These are phyloP conservation scores for Cubamyces lactineus DNA, from an alignment of 768 basidiomycete genomes.

Conservation along the genomic window DNA sequence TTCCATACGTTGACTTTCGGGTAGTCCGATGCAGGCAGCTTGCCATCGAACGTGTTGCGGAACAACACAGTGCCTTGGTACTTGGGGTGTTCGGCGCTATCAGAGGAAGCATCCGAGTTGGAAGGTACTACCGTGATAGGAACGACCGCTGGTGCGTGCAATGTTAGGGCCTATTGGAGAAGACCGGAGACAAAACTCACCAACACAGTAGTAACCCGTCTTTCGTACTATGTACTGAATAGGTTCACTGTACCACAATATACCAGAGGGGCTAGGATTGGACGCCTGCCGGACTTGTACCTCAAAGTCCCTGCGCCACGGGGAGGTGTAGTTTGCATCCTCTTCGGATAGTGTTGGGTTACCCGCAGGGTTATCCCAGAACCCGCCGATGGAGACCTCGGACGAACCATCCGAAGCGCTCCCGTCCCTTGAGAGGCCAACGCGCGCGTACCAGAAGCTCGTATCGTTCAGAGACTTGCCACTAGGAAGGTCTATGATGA, in stretches of 20 bases:
- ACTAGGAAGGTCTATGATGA: constrained; percentile 79
- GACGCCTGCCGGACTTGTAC: constrained; percentile 31
- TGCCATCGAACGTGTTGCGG: constrained; percentile 85
- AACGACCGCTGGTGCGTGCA: constrained; percentile 62
- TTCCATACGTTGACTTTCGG: constrained; percentile 90
- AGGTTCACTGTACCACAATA: constrained; percentile 63
- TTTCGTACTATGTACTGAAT: constrained; percentile 83
- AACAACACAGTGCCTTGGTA: constrained; percentile 85
- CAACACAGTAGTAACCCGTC: constrained; percentile 96
- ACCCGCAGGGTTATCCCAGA: constrained; percentile 65
- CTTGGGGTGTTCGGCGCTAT: constrained; percentile 68
- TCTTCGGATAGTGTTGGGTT: constrained; percentile 55
- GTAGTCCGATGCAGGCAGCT: constrained; percentile 91
- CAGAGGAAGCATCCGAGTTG: constrained; percentile 43
- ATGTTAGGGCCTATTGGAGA: not conserved
- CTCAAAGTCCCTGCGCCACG: constrained; percentile 44
- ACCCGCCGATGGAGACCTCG: constrained; percentile 33
- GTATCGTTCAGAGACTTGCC: constrained; percentile 69
- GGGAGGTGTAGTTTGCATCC: constrained; percentile 48
- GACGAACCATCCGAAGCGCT: constrained; percentile 31
- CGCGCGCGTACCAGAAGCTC: constrained; percentile 85
- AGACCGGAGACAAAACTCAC: constrained; percentile 47
- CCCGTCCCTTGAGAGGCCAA: constrained; percentile 55
- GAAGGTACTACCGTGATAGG: constrained; percentile 79
- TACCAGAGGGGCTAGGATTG: constrained; percentile 54